Conservation (phyloP, 495 filamentous ascomycete genomes). For the Tuber microsphaerosporum region DNA sequence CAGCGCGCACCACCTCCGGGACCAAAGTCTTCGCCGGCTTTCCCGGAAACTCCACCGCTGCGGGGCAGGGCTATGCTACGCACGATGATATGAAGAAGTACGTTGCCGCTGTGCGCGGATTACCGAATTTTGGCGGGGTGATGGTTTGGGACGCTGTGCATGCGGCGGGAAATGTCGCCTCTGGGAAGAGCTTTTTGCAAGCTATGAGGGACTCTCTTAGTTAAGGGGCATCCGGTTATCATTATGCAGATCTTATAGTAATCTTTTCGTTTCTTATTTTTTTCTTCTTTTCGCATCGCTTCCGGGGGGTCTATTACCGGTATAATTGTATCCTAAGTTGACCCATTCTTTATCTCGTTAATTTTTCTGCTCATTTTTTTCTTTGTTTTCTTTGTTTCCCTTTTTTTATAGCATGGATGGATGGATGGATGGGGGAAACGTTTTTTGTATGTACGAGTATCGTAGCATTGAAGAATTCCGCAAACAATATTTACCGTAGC, state of each 20-base stretch:
- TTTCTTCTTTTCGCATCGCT: neutral
- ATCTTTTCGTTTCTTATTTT: neutral
- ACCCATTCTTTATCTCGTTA: neutral
- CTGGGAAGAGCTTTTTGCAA: constrained; percentile 43
- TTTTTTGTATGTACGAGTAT: neutral
- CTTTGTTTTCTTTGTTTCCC: too few species aligned
- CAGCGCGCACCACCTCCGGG: constrained; percentile 36
- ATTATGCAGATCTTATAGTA: too few species aligned
- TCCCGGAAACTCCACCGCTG: constrained; percentile 39
- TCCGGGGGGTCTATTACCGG: neutral
- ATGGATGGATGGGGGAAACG: too few species aligned
- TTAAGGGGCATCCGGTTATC: too few species aligned
- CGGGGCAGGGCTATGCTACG: constrained; percentile 46
- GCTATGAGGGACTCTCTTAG: neutral
- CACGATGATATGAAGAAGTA: constrained; percentile 49
- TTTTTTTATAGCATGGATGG: too few species aligned
- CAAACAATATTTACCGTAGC: neutral
- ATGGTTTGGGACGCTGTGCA: constrained; percentile 67
- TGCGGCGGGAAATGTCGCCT: constrained; percentile 47
- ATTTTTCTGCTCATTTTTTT: neutral
- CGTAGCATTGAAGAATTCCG: neutral
- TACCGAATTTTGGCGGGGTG: constrained; percentile 59
- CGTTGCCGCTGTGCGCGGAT: constrained; percentile 48
- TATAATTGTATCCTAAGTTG: neutral
- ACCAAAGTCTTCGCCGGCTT: constrained; percentile 47